Evolutionary conservation across 2,329 filamentous ascomycete genomes (phyloP), one percentile per base, ranked within the genome.

Genomic region (Huntiella moniliformis): DNA sequence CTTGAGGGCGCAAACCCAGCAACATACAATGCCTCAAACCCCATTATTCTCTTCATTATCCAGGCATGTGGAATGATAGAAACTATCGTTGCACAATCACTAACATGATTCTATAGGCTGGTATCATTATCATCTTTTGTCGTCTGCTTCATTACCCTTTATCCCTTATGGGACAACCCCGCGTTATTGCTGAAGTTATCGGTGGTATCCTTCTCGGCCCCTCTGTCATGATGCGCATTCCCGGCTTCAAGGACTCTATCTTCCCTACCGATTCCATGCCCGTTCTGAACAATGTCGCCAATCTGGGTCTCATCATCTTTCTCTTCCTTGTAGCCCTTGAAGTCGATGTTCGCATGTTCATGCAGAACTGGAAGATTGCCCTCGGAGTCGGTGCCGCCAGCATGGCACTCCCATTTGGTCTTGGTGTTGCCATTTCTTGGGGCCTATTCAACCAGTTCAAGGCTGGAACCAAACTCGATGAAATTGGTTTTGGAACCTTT

Each of bases 281-380:
- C 2, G 44, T 49, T n/a, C 40, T 49, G 6, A 46, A 46, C 36
- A 49, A 49, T n/a, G 47, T 49, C 12, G 85, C 86, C 38, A 93
- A 91, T 54, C 62, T 94, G 3, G 86, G 86, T 4, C 65, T 94
- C 44, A 73, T 92, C 11, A 67, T 94, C 5, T 93, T 91, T 58
- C 66, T 94, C 33, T 94, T 94, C 61, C 68, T 93, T 48, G 84
- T 93, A 17, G 86, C 84, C 2, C 68, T 94, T 3, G 86, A 94
- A 63, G 84, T 87, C 38, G 84, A 94, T 56, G 66, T 93, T 37
- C 72, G 81, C 36, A 77, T 85, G 55, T 71, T 93, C 50, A 61
- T 77, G 22, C 76, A 71, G 55, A 92, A 93, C 56, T 93, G 85
- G 85, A 74, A 73, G 39, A 68, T 86, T 4, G 85, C 86, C 0